A percentile compares a stretch with the other conserved stretches of the same genome.
These are phyloP conservation scores for Vitis hybrid DNA, from an alignment of 177 flowering plant genomes.

Conservation along the genomic window DNA sequence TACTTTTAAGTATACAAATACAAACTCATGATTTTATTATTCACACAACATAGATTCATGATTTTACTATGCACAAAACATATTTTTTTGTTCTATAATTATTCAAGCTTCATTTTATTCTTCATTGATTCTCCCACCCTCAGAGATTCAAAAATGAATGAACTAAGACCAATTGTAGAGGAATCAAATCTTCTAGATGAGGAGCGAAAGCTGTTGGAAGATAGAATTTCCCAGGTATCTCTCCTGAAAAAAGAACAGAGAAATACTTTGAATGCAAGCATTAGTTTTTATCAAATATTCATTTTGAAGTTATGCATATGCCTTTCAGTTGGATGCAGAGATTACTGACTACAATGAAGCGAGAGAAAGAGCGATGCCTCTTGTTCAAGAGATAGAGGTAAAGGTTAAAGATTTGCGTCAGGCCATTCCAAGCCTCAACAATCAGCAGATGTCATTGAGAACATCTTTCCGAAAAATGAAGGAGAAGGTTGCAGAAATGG, in stretches of 20 bases:
- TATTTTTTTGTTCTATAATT: background rate
- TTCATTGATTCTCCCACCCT: background rate
- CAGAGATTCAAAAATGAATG: constrained; percentile 64
- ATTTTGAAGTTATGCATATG: constrained; percentile 1
- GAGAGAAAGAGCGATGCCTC: constrained; percentile 67
- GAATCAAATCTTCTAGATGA: constrained; percentile 45
- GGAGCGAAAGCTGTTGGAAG: constrained; percentile 48
- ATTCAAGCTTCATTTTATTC: background rate
- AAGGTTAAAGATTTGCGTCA: constrained; percentile 71
- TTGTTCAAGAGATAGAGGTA: constrained; percentile 61
- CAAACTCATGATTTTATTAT: background rate
- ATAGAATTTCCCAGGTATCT: constrained; percentile 57
- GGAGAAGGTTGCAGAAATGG: constrained; percentile 65
- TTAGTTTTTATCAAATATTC: background rate
- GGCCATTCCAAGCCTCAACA: constrained; percentile 65
- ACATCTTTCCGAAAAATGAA: constrained; percentile 49
- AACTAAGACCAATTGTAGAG: constrained; percentile 43
- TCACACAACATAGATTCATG: background rate
- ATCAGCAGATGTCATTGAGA: constrained; percentile 66
- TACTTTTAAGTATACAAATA: no score
- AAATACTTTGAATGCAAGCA: background rate
- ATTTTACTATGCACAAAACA: background rate
- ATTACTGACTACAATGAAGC: constrained; percentile 47
- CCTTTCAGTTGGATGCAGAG: constrained; percentile 66
- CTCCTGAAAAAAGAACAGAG: background rate